Evolutionary conservation across 352 stramenopile species (phyloP).

Genomic region (Detonula confervacea): DNA sequence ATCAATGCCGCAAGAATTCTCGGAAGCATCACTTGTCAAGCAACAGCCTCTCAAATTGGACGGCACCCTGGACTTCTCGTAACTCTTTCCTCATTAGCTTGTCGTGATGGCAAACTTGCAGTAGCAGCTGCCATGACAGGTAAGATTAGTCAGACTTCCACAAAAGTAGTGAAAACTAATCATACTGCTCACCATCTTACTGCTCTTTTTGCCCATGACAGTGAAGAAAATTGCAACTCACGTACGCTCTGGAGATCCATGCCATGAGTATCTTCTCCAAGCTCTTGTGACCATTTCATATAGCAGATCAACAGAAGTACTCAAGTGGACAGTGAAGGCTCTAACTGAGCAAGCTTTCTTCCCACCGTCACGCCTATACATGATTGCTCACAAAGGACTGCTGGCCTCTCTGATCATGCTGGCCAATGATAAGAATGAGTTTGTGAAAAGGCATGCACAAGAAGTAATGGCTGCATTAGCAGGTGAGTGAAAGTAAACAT

Average conservation of each 20-base stretch:
- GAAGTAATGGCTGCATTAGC: constrained; percentile 25
- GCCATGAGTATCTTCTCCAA: constrained; percentile 40
- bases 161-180: too few relatives aligned
- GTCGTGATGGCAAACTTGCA: constrained; percentile 30
- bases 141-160: too few relatives aligned
- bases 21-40: constrained; percentile 23
- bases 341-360: constrained; percentile 39
- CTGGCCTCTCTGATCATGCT: constrained; percentile 34
- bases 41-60: constrained; percentile 30
- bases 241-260: constrained; percentile 26
- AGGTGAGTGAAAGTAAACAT: constrained; percentile 14
- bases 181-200: too few relatives aligned
- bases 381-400: constrained; percentile 51
- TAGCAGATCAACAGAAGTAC: constrained; percentile 28
- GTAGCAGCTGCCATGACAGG: constrained; percentile 27
- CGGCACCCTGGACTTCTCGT: constrained; percentile 26
- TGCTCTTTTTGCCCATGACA: too few relatives aligned
- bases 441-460: constrained; percentile 21
- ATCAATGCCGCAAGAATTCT: constrained; percentile 39
- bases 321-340: constrained; percentile 43
- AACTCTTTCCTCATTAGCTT: constrained; percentile 46
- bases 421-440: constrained; percentile 28
- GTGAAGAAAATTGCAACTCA: constrained; percentile 46
- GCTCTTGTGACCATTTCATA: constrained; percentile 49
- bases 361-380: constrained; percentile 32